These are phyloP conservation scores for Boletellus sp. DNA, from an alignment of 768 basidiomycete species.

Conservation along the genomic window DNA sequence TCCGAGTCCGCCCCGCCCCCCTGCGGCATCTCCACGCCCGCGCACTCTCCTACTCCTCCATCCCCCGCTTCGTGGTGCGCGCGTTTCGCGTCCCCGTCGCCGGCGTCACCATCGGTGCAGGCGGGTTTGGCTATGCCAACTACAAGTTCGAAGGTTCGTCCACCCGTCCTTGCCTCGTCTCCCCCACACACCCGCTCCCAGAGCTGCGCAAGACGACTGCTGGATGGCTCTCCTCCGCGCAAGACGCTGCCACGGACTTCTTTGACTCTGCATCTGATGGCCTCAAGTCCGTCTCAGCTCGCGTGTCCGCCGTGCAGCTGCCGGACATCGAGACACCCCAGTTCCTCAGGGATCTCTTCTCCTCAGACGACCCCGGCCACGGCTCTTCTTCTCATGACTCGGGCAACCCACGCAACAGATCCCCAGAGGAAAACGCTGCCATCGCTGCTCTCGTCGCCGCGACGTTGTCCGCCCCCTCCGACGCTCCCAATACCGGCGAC, in stretches of 20 bases:
- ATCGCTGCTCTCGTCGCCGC: constrained; percentile 76
- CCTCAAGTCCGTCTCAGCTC: constrained; percentile 55
- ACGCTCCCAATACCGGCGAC: constrained; percentile 36
- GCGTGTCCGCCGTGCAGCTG: constrained; percentile 58
- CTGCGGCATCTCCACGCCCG: constrained; percentile 65
- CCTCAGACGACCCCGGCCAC: constrained; percentile 27
- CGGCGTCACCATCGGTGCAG: constrained; percentile 85
- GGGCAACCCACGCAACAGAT: constrained; percentile 38
- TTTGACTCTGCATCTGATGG: constrained; percentile 71
- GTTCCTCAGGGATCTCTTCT: constrained; percentile 66
- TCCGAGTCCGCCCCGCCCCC: background rate
- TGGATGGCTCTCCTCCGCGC: constrained; percentile 61
- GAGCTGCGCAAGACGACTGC: constrained; percentile 69
- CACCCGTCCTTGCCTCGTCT: background rate
- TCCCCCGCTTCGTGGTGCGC: constrained; percentile 83
- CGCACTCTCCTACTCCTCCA: constrained; percentile 79
- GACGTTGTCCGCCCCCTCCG: constrained; percentile 72
- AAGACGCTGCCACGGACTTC: constrained; percentile 57
- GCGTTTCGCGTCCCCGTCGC: constrained; percentile 89
- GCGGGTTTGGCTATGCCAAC: constrained; percentile 90
- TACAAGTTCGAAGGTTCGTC: constrained; percentile 91
- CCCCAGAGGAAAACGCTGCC: constrained; percentile 53
- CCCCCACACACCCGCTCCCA: constrained; percentile 25
- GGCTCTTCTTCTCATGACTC: constrained; percentile 35
- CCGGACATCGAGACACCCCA: constrained; percentile 55